Evolutionary conservation across 495 filamentous ascomycete genomes (phyloP).

Genomic region (Penicillium cosmopolitanum): DNA sequence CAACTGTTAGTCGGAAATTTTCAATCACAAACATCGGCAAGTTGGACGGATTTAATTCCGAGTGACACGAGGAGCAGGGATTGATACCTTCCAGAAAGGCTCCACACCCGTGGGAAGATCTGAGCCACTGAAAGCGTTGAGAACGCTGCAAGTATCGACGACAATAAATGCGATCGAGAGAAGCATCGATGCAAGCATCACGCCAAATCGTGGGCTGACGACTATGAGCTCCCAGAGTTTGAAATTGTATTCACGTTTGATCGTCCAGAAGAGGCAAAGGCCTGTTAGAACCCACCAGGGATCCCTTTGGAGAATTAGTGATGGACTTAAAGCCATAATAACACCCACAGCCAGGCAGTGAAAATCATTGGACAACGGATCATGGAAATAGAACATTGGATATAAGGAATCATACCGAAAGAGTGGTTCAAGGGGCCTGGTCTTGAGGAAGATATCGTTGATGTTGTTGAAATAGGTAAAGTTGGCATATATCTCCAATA

Average conservation of each 20-base stretch:
- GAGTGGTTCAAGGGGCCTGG: slow-evolving; percentile 55
- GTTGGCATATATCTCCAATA: slow-evolving; percentile 53
- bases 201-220: slow-evolving; percentile 57
- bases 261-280: slow-evolving; percentile 54
- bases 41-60: too few relatives aligned
- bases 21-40: too few relatives aligned
- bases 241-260: slow-evolving; percentile 57
- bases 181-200: slow-evolving; percentile 59
- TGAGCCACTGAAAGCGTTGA: slow-evolving; percentile 30
- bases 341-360: background rate
- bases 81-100: slow-evolving; percentile 46
- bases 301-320: slow-evolving; percentile 40
- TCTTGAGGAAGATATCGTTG: slow-evolving; percentile 52
- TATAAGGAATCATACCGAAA: slow-evolving; percentile 38
- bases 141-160: slow-evolving; percentile 47
- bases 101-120: slow-evolving; percentile 38
- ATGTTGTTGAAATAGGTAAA: slow-evolving; percentile 55
- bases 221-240: slow-evolving; percentile 49
- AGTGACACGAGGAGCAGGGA: too few relatives aligned
- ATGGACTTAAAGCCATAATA: background rate
- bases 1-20: background rate
- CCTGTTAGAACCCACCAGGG: slow-evolving; percentile 65
- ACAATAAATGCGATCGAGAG: slow-evolving; percentile 58
- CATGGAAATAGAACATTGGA: background rate
- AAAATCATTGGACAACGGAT: too few relatives aligned